A percentile compares a stretch with the other conserved stretches of the same genome.
Conservation (phyloP, 352 stramenopile species). For the Salisapilia sapeloensis region DNA sequence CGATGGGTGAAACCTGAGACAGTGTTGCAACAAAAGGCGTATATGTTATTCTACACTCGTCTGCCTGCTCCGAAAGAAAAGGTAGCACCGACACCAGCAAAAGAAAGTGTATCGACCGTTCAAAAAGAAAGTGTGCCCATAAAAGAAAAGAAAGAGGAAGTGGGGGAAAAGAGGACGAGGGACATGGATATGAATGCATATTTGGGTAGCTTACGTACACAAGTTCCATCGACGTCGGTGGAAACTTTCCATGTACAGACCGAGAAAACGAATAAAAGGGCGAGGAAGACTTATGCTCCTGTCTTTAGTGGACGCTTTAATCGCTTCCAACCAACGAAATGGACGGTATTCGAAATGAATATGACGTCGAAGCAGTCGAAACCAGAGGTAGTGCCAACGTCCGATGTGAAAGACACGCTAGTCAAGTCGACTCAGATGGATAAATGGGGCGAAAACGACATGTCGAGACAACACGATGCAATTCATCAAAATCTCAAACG, state of each 20-base stretch:
- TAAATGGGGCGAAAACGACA: too few relatives aligned
- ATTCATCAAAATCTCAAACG: conserved; percentile 56
- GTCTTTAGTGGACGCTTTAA: conserved; percentile 5
- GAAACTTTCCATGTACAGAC: conserved; percentile 4
- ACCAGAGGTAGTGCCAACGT: conserved; percentile 25
- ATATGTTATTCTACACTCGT: conserved; percentile 84
- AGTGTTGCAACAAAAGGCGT: conserved; percentile 76
- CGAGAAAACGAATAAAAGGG: conserved; percentile 5
- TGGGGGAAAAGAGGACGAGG: conserved; percentile 3
- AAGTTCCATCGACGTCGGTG: conserved; percentile 3
- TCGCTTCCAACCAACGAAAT: conserved; percentile 16
- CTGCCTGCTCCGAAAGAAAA: conserved; percentile 28
- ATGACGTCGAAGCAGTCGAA: conserved; percentile 28
- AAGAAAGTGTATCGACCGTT: too few relatives aligned
- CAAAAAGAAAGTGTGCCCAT: conserved; percentile 12
- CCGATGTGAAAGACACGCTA: conserved; percentile 40
- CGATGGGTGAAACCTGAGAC: conserved; percentile 76
- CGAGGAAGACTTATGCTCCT: conserved; percentile 7
- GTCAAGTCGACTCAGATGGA: conserved; percentile 38
- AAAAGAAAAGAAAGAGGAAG: conserved; percentile 5
- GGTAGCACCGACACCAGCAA: conserved; percentile 1
- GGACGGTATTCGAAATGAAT: conserved; percentile 1
- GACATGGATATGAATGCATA: conserved; percentile 54
- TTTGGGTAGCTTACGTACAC: conserved; percentile 36
- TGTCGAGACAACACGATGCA: too few relatives aligned